Conservation (phyloP, 306 rosid genomes). For the Ziziphus jujuba region DNA sequence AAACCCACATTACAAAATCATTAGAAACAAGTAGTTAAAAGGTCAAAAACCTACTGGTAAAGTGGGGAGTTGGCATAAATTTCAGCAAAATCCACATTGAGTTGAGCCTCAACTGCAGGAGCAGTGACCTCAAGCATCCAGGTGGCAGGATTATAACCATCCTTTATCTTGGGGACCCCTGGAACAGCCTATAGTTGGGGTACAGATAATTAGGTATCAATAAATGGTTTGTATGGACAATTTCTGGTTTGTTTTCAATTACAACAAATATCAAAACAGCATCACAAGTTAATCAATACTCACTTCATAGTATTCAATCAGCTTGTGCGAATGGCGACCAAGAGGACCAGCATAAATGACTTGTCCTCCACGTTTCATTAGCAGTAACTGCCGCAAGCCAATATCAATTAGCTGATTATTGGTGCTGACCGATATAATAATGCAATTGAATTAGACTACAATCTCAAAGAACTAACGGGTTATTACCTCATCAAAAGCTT, state of each 20-base stretch:
- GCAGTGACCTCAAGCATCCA: conserved; percentile 57
- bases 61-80: conserved; percentile 38
- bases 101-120: conserved; percentile 39
- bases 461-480: not conserved
- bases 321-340: conserved; percentile 37
- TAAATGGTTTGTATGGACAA: not conserved
- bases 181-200: conserved; percentile 26
- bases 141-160: conserved; percentile 54
- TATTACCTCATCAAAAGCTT: conserved; percentile 48
- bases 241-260: not conserved
- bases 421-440: not conserved
- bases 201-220: not conserved
- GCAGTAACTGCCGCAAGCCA: conserved; percentile 26
- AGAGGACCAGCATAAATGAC: conserved; percentile 47
- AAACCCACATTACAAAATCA: no score
- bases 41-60: conserved; percentile 21
- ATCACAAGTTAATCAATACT: conserved; percentile 1
- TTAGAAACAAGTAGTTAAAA: not conserved
- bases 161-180: conserved; percentile 45
- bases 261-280: not conserved
- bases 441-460: not conserved
- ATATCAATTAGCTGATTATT: not conserved
- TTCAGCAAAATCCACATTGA: conserved; percentile 36
- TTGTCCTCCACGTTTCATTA: conserved; percentile 48
- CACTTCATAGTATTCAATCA: conserved; percentile 44